Evolutionary conservation across 371 early-diverging fungal species (phyloP).

Genomic region (Vittaforma corneae): DNA sequence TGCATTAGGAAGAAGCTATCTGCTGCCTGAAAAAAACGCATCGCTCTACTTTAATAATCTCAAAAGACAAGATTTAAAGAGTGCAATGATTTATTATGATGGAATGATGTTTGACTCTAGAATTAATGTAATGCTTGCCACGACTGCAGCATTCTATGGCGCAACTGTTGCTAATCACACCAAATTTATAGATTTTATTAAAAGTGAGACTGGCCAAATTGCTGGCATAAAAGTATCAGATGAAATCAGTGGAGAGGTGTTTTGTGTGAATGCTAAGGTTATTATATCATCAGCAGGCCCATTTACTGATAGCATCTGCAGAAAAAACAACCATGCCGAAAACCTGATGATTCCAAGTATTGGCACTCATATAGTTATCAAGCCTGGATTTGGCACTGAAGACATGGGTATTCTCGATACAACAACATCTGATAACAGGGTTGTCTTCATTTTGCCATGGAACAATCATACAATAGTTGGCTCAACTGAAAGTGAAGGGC

Average conservation of each 20-base stretch:
- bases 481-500: constrained; percentile 80
- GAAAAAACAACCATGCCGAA: constrained; percentile 67
- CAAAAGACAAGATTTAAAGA: constrained; percentile 72
- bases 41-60: constrained; percentile 85
- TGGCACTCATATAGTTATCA: constrained; percentile 87
- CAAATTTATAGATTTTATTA: constrained; percentile 71
- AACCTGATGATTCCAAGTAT: constrained; percentile 83
- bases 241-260: constrained; percentile 72
- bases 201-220: constrained; percentile 63
- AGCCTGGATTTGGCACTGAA: constrained; percentile 75
- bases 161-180: constrained; percentile 85
- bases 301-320: constrained; percentile 66
- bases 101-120: constrained; percentile 92
- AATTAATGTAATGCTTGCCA: constrained; percentile 83
- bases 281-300: constrained; percentile 83
- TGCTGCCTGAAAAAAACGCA: constrained; percentile 70
- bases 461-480: constrained; percentile 90
- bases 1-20: constrained; percentile 72
- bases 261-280: constrained; percentile 75
- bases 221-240: constrained; percentile 74
- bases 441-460: constrained; percentile 96
- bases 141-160: constrained; percentile 82
- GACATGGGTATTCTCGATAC: constrained; percentile 93
- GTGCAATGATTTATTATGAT: constrained; percentile 91
- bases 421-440: constrained; percentile 85